Base-by-base conservation (phyloP, 2,329 filamentous ascomycete genomes). In the Xylaria sp. region DNA sequence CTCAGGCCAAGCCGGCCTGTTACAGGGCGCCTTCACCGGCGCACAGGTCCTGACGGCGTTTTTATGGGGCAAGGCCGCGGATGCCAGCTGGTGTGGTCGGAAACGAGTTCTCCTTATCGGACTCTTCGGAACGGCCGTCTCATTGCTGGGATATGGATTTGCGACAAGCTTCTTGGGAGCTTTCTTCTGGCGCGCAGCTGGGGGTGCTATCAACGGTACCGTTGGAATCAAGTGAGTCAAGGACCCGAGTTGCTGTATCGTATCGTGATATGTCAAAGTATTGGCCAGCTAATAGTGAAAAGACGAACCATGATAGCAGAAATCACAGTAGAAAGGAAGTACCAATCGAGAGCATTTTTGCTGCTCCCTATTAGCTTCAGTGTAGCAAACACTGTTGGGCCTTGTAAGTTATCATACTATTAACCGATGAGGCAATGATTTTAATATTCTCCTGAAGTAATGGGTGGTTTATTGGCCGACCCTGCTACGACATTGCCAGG, bases 21-120 rank as follows among this genome's bases (percentile, higher is more conserved):
- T 91, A 21, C 85, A 88, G 50, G 88, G 85, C 16, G 83, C 84
- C 21, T 92, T 91, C 66, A 89, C 88, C 0, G 85, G 85, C 4
- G 86, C 87, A 0, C 89, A 92, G 64, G 90, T 91, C 54, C 69
- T 88, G 18, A 91, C 88, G 1, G 87, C 88, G 1, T 83, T 92
- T 44, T 76, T 88, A 56, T 91, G 89, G 89, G 89, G 89, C 0
- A 79, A 87, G 24, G 76, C 87, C 2, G 81, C 83, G 1, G 84
- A 88, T 60, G 78, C 78, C 53, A 77, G 79, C 54, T 77, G 75
- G 71, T 74, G 80, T 50, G 89, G 89, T 0, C 78, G 89, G 22
- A 91, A 91, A 71, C 78, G 76, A 52, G 87, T 90, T 13, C 77
- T 92, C n/a, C 73, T 90, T 18, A 78, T 91, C 45, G 89, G 89